Evolutionary conservation across 192 early-diverging fungal species (phyloP).

Genomic region (Coemansia sp.): DNA sequence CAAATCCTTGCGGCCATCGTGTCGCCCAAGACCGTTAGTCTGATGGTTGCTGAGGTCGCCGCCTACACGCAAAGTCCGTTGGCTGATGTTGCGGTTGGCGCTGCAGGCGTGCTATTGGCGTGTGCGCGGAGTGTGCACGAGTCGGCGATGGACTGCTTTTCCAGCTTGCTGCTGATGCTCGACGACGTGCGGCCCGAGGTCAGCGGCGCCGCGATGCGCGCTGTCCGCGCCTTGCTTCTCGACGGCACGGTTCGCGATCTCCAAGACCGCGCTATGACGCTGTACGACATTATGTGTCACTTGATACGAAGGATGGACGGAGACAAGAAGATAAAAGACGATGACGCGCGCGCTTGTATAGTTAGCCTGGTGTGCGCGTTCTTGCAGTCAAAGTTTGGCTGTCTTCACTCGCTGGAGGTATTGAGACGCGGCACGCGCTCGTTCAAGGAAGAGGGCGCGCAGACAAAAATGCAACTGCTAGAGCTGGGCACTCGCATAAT

Average conservation of each 20-base stretch:
- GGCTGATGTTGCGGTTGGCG: slow-evolving; percentile 32
- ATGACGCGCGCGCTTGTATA: slow-evolving; percentile 78
- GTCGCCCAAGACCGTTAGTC: slow-evolving; percentile 65
- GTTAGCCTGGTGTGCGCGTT: slow-evolving; percentile 90
- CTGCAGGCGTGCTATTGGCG: slow-evolving; percentile 32
- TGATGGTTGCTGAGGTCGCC: slow-evolving; percentile 76
- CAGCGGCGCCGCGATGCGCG: slow-evolving; percentile 26
- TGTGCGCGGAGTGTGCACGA: slow-evolving; percentile 53
- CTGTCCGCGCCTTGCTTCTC: slow-evolving; percentile 32
- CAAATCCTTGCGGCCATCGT: slow-evolving; percentile 78
- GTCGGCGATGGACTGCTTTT: slow-evolving; percentile 52
- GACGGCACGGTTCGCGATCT: slow-evolving; percentile 51
- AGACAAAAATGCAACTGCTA: slow-evolving; percentile 83
- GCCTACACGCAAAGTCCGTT: slow-evolving; percentile 37
- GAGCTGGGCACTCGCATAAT: slow-evolving; percentile 65
- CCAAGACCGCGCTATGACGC: slow-evolving; percentile 32
- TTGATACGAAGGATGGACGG: slow-evolving; percentile 24
- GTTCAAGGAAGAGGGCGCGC: slow-evolving; percentile 58
- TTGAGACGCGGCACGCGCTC: slow-evolving; percentile 74
- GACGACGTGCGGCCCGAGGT: slow-evolving; percentile 27
- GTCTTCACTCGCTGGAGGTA: slow-evolving; percentile 74
- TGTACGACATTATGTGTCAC: slow-evolving; percentile 52
- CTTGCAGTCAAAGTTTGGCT: slow-evolving; percentile 60
- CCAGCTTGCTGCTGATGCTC: slow-evolving; percentile 33
- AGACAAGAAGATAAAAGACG: slow-evolving; percentile 1